Evolutionary conservation across 139 green algal genomes (phyloP).

Genomic region (Coelastrella sp.): DNA sequence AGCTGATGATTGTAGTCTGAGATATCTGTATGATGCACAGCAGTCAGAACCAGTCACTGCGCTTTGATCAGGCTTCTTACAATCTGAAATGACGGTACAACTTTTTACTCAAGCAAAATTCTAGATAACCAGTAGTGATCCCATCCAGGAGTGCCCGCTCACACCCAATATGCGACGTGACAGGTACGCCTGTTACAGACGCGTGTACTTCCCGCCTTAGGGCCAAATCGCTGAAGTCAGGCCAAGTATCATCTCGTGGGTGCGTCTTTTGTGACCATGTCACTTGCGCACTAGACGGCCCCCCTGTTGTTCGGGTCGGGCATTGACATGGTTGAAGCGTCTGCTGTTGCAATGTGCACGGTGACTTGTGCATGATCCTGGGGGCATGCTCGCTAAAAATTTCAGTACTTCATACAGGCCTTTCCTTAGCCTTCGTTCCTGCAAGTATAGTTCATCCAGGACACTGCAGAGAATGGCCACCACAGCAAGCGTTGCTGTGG

Average conservation of each 20-base stretch:
- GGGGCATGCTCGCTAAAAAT: not conserved
- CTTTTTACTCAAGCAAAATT: not conserved
- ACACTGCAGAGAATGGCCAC: not conserved
- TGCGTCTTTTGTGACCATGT: not conserved
- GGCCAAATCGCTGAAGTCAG: not conserved
- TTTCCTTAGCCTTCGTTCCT: not conserved
- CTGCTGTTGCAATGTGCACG: not conserved
- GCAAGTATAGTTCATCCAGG: not conserved
- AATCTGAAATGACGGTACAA: not conserved
- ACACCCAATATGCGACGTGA: not conserved
- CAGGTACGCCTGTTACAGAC: not conserved
- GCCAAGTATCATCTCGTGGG: no score
- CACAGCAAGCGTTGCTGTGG: not conserved
- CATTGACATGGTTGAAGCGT: no score
- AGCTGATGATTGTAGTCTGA: no score
- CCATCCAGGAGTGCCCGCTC: no score
- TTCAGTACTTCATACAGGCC: not conserved
- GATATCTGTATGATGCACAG: not conserved
- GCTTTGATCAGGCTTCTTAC: not conserved
- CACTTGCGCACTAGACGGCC: not conserved
- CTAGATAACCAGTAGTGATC: no score
- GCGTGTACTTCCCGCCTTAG: not conserved
- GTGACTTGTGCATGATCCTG: not conserved
- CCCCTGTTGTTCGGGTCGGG: no score
- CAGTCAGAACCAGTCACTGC: constrained; percentile 1